phyloP scores from a whole-genome alignment of 2,329 filamentous ascomycete genomes.

The Epichloe uncinata region DNA sequence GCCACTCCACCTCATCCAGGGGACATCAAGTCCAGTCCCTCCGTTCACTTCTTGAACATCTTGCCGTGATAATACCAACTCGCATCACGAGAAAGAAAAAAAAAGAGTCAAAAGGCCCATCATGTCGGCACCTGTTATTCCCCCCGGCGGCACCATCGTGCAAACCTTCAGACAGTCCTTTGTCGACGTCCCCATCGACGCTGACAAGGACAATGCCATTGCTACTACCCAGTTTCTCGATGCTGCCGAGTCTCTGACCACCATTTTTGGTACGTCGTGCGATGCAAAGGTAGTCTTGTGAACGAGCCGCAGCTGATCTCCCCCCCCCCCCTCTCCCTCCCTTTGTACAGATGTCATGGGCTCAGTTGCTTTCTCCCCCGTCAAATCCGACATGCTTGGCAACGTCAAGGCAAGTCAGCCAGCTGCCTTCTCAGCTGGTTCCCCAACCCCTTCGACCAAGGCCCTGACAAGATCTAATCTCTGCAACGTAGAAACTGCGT shows the following conservation, averaged over 20 bases:
- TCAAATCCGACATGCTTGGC: conserved; percentile 81
- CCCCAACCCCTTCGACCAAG: neutral
- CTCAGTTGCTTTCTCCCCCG: conserved; percentile 64
- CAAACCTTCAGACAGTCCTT: conserved; percentile 77
- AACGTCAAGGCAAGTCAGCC: conserved; percentile 64
- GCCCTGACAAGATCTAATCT: neutral
- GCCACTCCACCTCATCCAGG: conserved; percentile 1
- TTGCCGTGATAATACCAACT: neutral
- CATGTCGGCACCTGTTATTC: conserved; percentile 44
- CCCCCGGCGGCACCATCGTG: conserved; percentile 69
- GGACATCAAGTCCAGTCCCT: neutral
- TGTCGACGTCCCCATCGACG: conserved; percentile 64
- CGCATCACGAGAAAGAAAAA: no score
- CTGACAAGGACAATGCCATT: conserved; percentile 62
- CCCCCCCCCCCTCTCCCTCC: no score
- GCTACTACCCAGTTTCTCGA: conserved; percentile 80
- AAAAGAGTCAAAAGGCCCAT: conserved; percentile 11
- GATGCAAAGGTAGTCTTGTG: neutral
- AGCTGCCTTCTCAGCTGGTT: neutral
- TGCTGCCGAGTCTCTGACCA: conserved; percentile 73
- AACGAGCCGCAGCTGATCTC: neutral
- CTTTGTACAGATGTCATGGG: conserved; percentile 43
- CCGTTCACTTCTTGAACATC: neutral
- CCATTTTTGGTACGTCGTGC: conserved; percentile 59
- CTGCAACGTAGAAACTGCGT: conserved; percentile 60